These are phyloP conservation scores for Pythium plurisporium DNA, from an alignment of 352 stramenopile genomes.

Conservation along the genomic window DNA sequence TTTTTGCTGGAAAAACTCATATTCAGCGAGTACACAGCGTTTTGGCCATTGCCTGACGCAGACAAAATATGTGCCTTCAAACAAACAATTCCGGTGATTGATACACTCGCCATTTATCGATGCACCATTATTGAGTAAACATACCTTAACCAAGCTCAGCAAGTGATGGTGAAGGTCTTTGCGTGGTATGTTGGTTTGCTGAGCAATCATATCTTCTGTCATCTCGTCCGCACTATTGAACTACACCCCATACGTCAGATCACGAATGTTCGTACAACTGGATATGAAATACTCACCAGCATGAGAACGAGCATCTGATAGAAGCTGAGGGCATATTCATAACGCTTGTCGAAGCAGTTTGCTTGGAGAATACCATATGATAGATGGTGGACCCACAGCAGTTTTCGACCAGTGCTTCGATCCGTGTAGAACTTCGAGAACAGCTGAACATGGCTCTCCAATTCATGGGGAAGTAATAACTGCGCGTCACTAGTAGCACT, in stretches of 20 bases:
- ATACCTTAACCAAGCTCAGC: constrained; percentile 70
- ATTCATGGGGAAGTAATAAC: constrained; percentile 46
- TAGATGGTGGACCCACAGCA: constrained; percentile 76
- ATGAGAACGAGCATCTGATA: constrained; percentile 82
- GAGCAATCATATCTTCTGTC: constrained; percentile 28
- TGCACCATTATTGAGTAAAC: not conserved
- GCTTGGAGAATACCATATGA: constrained; percentile 71
- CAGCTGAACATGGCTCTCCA: constrained; percentile 58
- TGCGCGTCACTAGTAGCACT: constrained; percentile 46
- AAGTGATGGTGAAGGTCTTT: constrained; percentile 65
- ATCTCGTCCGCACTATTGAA: constrained; percentile 60
- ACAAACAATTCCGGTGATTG: too few relatives aligned
- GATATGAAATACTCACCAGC: constrained; percentile 31
- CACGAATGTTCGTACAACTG: too few relatives aligned
- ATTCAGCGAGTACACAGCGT: constrained; percentile 26
- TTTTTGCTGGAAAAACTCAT: constrained; percentile 26
- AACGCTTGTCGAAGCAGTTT: constrained; percentile 66
- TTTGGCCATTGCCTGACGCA: constrained; percentile 1
- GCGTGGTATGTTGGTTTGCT: constrained; percentile 52
- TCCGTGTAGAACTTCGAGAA: constrained; percentile 83
- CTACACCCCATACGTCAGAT: too few relatives aligned
- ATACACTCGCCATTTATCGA: too few relatives aligned
- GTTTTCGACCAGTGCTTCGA: constrained; percentile 68
- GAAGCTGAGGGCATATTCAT: constrained; percentile 79
- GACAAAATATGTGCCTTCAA: constrained; percentile 40